Conservation (phyloP, 1,139 yeast species). For the Lodderomyces jiufengensis region DNA sequence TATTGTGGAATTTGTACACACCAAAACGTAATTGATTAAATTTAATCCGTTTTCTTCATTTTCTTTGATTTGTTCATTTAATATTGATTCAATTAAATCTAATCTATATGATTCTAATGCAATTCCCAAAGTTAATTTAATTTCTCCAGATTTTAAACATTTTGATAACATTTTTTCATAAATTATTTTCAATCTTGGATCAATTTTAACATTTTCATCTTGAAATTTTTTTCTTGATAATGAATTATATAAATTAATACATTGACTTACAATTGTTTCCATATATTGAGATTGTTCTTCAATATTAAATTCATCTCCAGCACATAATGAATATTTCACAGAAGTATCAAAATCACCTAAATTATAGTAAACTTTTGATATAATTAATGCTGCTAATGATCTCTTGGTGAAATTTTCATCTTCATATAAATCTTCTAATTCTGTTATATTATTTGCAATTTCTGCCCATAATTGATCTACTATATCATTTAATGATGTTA, state of each 20-base stretch:
- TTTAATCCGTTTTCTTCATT: constrained; percentile 47
- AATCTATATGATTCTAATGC: constrained; percentile 84
- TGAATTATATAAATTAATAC: constrained; percentile 77
- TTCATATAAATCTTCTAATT: constrained; percentile 87
- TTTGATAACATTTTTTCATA: constrained; percentile 85
- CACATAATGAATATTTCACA: constrained; percentile 81
- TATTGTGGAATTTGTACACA: constrained; percentile 66
- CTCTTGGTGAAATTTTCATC: constrained; percentile 75
- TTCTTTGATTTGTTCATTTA: constrained; percentile 41
- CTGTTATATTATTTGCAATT: constrained; percentile 84
- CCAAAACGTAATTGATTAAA: constrained; percentile 71
- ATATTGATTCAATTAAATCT: constrained; percentile 69
- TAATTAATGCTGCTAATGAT: constrained; percentile 83
- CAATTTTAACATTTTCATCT: constrained; percentile 44
- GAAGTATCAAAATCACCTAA: constrained; percentile 92
- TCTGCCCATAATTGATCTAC: constrained; percentile 98
- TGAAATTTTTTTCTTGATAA: constrained; percentile 55
- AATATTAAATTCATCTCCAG: constrained; percentile 77
- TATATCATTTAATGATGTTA: constrained; percentile 71
- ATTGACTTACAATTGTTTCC: constrained; percentile 90
- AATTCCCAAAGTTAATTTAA: constrained; percentile 83
- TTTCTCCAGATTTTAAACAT: constrained; percentile 69
- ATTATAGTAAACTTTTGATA: constrained; percentile 92
- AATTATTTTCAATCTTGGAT: constrained; percentile 59
- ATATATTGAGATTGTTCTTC: constrained; percentile 78